Percentiles rank a stretch among this genome's conserved stretches.
These are phyloP conservation scores for Claviceps sp. DNA, from an alignment of 2,329 filamentous ascomycete species.

Conservation along the genomic window DNA sequence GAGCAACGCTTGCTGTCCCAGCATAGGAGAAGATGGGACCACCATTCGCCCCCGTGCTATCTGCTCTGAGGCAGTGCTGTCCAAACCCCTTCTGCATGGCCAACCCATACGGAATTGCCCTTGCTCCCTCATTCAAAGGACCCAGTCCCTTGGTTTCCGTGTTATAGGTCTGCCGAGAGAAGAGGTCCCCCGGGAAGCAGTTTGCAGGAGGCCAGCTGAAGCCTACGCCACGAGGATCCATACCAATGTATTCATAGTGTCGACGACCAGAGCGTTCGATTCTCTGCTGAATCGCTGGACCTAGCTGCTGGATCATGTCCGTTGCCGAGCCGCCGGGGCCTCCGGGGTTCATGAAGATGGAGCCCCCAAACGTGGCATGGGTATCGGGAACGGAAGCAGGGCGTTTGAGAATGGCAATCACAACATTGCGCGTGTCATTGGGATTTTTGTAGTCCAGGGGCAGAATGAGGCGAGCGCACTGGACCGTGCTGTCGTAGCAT, in stretches of 20 bases:
- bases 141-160: not conserved
- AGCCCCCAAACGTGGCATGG: slow-evolving; percentile 22
- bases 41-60: slow-evolving; percentile 4
- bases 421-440: slow-evolving; percentile 13
- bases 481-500: slow-evolving; percentile 20
- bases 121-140: not conserved
- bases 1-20: slow-evolving; percentile 6
- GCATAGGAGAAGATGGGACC: slow-evolving; percentile 14
- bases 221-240: slow-evolving; percentile 26
- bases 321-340: slow-evolving; percentile 26
- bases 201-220: slow-evolving; percentile 1
- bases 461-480: slow-evolving; percentile 28
- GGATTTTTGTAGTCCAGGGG: slow-evolving; percentile 25
- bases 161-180: slow-evolving; percentile 1
- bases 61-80: slow-evolving; percentile 12
- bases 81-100: slow-evolving; percentile 11
- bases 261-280: slow-evolving; percentile 13
- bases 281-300: slow-evolving; percentile 14
- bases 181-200: slow-evolving; percentile 10
- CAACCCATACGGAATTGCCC: slow-evolving; percentile 3
- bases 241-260: slow-evolving; percentile 25
- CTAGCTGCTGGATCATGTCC: slow-evolving; percentile 9
- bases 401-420: slow-evolving; percentile 24
- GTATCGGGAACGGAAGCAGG: slow-evolving; percentile 23
- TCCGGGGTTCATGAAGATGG: slow-evolving; percentile 25